phyloP scores from a whole-genome alignment of 805 yeast species.

The Monosporozyma yasuniensis region DNA sequence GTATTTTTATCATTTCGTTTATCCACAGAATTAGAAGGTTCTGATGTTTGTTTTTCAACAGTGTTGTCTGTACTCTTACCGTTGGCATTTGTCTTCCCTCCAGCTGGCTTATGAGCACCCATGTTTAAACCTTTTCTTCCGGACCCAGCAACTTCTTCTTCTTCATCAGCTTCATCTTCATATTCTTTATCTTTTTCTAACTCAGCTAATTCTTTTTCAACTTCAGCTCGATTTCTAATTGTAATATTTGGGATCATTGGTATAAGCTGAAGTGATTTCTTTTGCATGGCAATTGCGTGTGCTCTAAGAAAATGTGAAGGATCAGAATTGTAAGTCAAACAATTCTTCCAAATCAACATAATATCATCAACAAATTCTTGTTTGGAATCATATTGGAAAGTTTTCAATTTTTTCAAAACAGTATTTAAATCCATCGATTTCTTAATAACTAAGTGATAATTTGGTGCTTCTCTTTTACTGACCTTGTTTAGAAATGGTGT shows the following conservation, averaged over 20 bases:
- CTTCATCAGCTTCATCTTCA: constrained; percentile 30
- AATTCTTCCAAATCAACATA: constrained; percentile 91
- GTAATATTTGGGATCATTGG: constrained; percentile 87
- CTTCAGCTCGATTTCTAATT: constrained; percentile 61
- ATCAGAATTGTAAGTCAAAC: constrained; percentile 86
- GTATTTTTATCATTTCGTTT: neutral
- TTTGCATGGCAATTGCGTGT: constrained; percentile 95
- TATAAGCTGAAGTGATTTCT: constrained; percentile 62
- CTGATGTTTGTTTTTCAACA: constrained; percentile 4
- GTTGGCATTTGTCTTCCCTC: constrained; percentile 8
- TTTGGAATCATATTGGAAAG: constrained; percentile 73
- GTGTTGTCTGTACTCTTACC: constrained; percentile 6
- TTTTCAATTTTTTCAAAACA: constrained; percentile 80
- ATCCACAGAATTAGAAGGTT: neutral
- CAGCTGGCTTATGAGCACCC: constrained; percentile 28
- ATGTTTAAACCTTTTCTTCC: constrained; percentile 31
- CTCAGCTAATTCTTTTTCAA: constrained; percentile 54
- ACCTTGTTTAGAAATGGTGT: constrained; percentile 93
- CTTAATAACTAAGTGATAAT: constrained; percentile 81
- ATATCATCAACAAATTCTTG: constrained; percentile 90
- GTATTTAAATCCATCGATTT: constrained; percentile 96
- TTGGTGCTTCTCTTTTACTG: constrained; percentile 97
- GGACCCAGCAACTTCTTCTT: constrained; percentile 29
- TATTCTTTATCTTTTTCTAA: constrained; percentile 32
- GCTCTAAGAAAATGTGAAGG: constrained; percentile 85